Evolutionary conservation across 352 stramenopile species (phyloP).

Genomic region (Globisporangium radiosum): DNA sequence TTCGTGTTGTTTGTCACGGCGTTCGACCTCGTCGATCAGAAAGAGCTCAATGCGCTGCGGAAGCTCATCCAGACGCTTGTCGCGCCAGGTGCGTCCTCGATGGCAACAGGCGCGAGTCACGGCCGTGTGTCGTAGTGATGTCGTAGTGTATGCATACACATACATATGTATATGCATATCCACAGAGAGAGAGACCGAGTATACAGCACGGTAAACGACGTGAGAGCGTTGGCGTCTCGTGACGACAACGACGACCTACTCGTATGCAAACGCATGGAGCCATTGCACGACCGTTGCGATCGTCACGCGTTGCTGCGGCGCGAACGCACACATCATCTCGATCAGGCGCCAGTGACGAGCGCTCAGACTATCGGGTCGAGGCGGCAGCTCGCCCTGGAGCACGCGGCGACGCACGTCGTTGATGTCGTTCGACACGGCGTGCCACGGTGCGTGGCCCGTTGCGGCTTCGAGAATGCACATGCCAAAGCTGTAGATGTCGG

Average conservation of each 20-base stretch:
- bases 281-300: background rate
- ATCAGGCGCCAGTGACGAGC: conserved; percentile 1
- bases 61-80: conserved; percentile 81
- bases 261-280: background rate
- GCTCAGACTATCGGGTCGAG: background rate
- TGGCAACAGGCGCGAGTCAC: too few species aligned
- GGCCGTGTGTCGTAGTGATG: too few species aligned
- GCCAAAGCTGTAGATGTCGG: conserved; percentile 13
- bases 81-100: too few species aligned
- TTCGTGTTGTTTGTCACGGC: conserved; percentile 95
- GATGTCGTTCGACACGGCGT: background rate
- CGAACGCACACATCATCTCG: conserved; percentile 3
- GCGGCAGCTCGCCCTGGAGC: background rate
- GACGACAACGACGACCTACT: background rate
- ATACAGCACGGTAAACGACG: too few species aligned
- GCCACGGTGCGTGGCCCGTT: conserved; percentile 3
- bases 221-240: too few species aligned
- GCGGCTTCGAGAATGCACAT: conserved; percentile 11
- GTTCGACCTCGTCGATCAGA: conserved; percentile 91
- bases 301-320: background rate
- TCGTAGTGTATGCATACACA: too few species aligned
- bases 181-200: too few species aligned
- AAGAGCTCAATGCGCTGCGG: conserved; percentile 91
- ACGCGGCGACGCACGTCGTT: background rate
- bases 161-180: too few species aligned